Conservation (phyloP, 2,329 filamentous ascomycete species). For the Trematosphaeria pertusa region DNA sequence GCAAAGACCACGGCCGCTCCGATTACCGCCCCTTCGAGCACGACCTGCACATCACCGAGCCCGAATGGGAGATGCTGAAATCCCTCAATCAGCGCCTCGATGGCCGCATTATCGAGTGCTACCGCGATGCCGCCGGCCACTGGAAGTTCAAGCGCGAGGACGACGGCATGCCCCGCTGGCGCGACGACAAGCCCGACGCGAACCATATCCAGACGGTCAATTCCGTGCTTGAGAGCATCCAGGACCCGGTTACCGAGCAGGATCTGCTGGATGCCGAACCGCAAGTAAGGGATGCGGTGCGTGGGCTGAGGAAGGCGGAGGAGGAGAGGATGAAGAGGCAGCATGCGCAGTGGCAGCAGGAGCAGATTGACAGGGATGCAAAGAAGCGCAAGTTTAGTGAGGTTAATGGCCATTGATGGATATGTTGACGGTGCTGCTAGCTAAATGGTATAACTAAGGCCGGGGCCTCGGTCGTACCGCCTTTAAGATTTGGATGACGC, state of each 20-base stretch:
- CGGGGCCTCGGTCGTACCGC: not conserved
- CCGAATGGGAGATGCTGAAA: slow-evolving; percentile 88
- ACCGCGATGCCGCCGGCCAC: slow-evolving; percentile 72
- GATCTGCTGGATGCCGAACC: slow-evolving; percentile 76
- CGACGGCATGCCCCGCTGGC: slow-evolving; percentile 71
- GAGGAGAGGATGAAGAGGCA: slow-evolving; percentile 17
- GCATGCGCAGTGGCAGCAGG: slow-evolving; percentile 19
- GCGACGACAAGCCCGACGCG: slow-evolving; percentile 90
- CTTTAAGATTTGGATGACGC: too few species aligned
- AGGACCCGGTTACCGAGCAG: slow-evolving; percentile 80
- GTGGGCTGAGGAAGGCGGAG: slow-evolving; percentile 61
- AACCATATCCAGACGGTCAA: slow-evolving; percentile 87
- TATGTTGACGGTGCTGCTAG: too few species aligned
- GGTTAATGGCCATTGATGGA: too few species aligned
- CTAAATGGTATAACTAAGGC: too few species aligned
- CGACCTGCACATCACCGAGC: slow-evolving; percentile 69
- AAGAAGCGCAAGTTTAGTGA: slow-evolving; percentile 47
- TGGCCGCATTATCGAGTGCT: slow-evolving; percentile 89
- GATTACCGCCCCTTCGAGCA: slow-evolving; percentile 70
- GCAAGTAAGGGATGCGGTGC: slow-evolving; percentile 82
- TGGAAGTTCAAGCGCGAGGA: slow-evolving; percentile 74
- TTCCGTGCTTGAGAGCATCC: slow-evolving; percentile 89
- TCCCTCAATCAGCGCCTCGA: slow-evolving; percentile 75
- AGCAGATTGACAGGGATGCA: slow-evolving; percentile 27
- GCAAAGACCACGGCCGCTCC: slow-evolving; percentile 54